These are phyloP conservation scores for Pseudohalonectria lignicola DNA, from an alignment of 2,329 filamentous ascomycete genomes.

Conservation along the genomic window DNA sequence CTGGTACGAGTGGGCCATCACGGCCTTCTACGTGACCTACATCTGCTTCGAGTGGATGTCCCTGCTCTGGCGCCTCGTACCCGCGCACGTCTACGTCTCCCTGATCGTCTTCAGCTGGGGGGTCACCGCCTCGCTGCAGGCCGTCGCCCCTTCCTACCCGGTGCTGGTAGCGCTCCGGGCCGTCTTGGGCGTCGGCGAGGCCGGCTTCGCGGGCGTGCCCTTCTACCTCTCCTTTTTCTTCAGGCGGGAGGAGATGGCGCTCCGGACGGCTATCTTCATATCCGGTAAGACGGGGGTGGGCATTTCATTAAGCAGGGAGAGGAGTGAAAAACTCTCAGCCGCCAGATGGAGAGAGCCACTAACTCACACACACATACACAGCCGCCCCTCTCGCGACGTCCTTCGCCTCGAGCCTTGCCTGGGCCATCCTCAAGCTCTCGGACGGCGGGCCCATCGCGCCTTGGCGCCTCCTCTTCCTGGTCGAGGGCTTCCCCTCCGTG, in stretches of 20 bases:
- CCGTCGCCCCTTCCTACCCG: constrained; percentile 51
- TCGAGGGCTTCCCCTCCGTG: constrained; percentile 79
- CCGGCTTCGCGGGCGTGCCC: constrained; percentile 53
- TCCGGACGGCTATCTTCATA: constrained; percentile 77
- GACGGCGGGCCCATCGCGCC: constrained; percentile 57
- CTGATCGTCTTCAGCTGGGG: constrained; percentile 70
- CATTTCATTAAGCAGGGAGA: no score
- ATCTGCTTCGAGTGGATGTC: constrained; percentile 56
- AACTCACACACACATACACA: constrained; percentile 42
- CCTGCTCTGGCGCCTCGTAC: constrained; percentile 47
- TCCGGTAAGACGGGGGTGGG: no score
- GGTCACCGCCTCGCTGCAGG: constrained; percentile 63
- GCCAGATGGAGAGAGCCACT: no score
- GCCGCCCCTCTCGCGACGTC: constrained; percentile 73
- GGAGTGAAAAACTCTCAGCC: no score
- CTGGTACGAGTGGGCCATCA: constrained; percentile 51
- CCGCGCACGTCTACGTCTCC: constrained; percentile 48
- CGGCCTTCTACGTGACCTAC: constrained; percentile 52
- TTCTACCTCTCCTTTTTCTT: constrained; percentile 57
- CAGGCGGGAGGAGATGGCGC: constrained; percentile 62
- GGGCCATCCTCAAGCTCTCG: constrained; percentile 63
- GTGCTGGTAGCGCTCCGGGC: constrained; percentile 43
- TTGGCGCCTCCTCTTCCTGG: constrained; percentile 75
- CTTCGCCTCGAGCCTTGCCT: constrained; percentile 71
- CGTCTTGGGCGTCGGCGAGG: constrained; percentile 52